A percentile compares a stretch with the other conserved stretches of the same genome.
Evolutionary conservation across 2,329 filamentous ascomycete species (phyloP).

Genomic region (Arthrobotrys iridis): DNA sequence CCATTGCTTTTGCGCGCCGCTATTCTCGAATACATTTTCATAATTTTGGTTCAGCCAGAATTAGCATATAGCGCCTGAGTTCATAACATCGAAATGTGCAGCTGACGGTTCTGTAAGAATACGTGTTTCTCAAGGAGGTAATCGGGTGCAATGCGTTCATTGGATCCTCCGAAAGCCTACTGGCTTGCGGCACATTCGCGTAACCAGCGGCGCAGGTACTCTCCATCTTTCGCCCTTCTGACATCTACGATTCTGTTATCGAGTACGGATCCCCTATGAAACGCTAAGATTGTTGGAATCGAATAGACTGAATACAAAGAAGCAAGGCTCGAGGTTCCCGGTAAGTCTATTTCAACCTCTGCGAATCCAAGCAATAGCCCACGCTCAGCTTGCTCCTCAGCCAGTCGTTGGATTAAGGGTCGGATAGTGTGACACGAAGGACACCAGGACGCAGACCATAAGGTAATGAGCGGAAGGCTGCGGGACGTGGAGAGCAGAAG

Average conservation of each 20-base stretch:
- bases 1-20: neutral
- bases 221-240: neutral
- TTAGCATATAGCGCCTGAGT: too few species aligned
- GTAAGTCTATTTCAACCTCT: neutral
- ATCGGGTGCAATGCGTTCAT: neutral
- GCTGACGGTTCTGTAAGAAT: too few species aligned
- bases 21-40: neutral
- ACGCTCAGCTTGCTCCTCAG: neutral
- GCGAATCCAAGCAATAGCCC: neutral
- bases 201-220: neutral
- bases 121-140: too few species aligned
- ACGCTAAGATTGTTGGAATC: neutral
- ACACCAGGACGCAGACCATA: slow-evolving; percentile 19
- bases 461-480: slow-evolving; percentile 4
- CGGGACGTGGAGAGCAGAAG: slow-evolving; percentile 10
- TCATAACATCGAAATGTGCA: neutral
- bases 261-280: neutral
- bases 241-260: neutral
- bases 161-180: neutral
- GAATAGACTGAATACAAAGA: neutral
- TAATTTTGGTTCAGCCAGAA: too few species aligned
- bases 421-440: slow-evolving; percentile 3
- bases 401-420: neutral
- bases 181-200: neutral
- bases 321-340: neutral